Conservation (phyloP, 805 yeast species). For the Lipomyces lipofer region DNA sequence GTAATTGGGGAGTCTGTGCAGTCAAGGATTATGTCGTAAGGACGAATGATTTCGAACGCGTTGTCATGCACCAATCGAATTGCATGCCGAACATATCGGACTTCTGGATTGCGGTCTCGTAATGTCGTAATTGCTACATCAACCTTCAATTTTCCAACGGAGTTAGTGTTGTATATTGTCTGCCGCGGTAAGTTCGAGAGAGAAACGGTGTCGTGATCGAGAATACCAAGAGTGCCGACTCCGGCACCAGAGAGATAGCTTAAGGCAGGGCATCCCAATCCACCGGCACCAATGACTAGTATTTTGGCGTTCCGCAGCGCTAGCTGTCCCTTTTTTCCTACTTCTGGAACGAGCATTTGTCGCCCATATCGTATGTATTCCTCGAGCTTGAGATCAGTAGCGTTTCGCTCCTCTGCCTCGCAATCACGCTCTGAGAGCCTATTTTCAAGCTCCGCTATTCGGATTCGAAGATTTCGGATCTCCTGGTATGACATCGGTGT, state of each 20-base stretch:
- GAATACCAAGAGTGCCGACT: slow-evolving; percentile 73
- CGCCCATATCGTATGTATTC: slow-evolving; percentile 88
- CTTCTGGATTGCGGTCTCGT: slow-evolving; percentile 62
- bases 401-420: not conserved
- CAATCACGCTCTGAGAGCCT: not conserved
- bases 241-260: slow-evolving; percentile 87
- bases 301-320: slow-evolving; percentile 58
- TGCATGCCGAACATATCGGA: slow-evolving; percentile 44
- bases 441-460: not conserved
- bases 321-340: slow-evolving; percentile 60
- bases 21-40: slow-evolving; percentile 78
- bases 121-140: slow-evolving; percentile 60
- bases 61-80: slow-evolving; percentile 46
- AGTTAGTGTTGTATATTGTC: slow-evolving; percentile 67
- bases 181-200: slow-evolving; percentile 86
- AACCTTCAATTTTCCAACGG: slow-evolving; percentile 71
- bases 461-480: not conserved
- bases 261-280: slow-evolving; percentile 90
- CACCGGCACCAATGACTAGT: slow-evolving; percentile 93
- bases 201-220: slow-evolving; percentile 86
- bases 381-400: slow-evolving; percentile 42
- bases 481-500: no score
- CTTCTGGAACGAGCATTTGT: slow-evolving; percentile 87
- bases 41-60: slow-evolving; percentile 60
- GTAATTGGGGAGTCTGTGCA: slow-evolving; percentile 94